phyloP scores from a whole-genome alignment of 1,139 yeast species.

The Ogataea hybrid region DNA sequence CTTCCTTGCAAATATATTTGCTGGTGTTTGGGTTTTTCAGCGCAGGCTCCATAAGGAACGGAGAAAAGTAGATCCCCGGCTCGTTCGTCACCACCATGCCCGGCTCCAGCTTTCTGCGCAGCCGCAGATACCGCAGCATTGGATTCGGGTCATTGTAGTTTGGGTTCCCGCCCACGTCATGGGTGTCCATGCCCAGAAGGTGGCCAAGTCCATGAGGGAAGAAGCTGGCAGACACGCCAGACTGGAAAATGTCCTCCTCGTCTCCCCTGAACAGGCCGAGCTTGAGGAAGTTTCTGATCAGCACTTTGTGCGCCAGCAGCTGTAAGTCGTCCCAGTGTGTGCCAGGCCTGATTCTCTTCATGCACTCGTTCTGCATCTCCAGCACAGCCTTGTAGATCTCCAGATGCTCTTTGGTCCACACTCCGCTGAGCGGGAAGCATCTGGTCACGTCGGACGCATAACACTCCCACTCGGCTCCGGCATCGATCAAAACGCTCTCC shows the following conservation, averaged over 20 bases:
- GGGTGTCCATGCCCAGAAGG: slow-evolving; percentile 90
- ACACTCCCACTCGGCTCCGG: slow-evolving; percentile 96
- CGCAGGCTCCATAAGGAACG: slow-evolving; percentile 68
- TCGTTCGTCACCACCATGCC: slow-evolving; percentile 94
- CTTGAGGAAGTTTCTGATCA: slow-evolving; percentile 67
- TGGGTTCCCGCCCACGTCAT: slow-evolving; percentile 89
- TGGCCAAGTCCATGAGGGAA: slow-evolving; percentile 98
- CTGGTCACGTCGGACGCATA: slow-evolving; percentile 95
- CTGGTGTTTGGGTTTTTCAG: slow-evolving; percentile 54
- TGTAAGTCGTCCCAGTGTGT: slow-evolving; percentile 88
- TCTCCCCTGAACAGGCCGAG: slow-evolving; percentile 77
- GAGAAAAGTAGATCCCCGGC: slow-evolving; percentile 92
- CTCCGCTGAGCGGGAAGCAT: slow-evolving; percentile 89
- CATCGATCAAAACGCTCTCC: slow-evolving; percentile 80
- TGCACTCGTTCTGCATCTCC: slow-evolving; percentile 76
- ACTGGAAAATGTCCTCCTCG: slow-evolving; percentile 63
- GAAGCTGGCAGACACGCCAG: slow-evolving; percentile 73
- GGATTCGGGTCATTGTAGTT: slow-evolving; percentile 83
- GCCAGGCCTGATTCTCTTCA: slow-evolving; percentile 76
- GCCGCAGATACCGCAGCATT: slow-evolving; percentile 69
- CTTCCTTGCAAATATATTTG: slow-evolving; percentile 61
- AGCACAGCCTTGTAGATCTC: slow-evolving; percentile 78
- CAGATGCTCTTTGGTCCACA: slow-evolving; percentile 84
- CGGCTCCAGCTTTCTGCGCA: slow-evolving; percentile 67
- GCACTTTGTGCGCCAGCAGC: slow-evolving; percentile 69